Percentiles rank a stretch among this genome's conserved stretches.
These are phyloP conservation scores for Arthrobotrys sinensis DNA, from an alignment of 2,329 filamentous ascomycete species.

Conservation along the genomic window DNA sequence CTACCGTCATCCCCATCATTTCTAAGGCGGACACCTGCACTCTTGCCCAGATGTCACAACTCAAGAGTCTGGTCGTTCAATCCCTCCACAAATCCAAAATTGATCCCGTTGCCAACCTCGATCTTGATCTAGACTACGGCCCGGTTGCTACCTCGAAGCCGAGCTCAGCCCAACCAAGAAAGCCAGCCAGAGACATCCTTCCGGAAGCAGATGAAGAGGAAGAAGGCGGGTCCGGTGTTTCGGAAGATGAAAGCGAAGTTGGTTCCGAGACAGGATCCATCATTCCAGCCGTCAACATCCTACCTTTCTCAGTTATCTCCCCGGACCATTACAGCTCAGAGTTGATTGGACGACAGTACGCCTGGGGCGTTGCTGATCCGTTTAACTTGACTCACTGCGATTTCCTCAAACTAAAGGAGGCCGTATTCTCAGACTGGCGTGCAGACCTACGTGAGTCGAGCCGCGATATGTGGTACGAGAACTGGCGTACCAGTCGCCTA, in stretches of 20 bases:
- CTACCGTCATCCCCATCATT: slow-evolving; percentile 93
- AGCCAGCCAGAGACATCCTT: slow-evolving; percentile 54
- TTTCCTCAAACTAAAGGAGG: slow-evolving; percentile 89
- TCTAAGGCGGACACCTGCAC: slow-evolving; percentile 98
- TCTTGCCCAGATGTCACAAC: slow-evolving; percentile 89
- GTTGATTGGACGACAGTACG: slow-evolving; percentile 86
- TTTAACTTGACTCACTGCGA: slow-evolving; percentile 94
- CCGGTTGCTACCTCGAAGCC: slow-evolving; percentile 70
- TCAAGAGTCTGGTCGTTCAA: slow-evolving; percentile 92
- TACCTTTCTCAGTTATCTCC: slow-evolving; percentile 93
- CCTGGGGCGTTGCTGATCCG: slow-evolving; percentile 97
- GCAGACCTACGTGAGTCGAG: slow-evolving; percentile 90
- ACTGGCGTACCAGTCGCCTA: slow-evolving; percentile 78
- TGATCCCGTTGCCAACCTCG: slow-evolving; percentile 88
- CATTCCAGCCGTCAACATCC: slow-evolving; percentile 73
- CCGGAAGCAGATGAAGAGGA: slow-evolving; percentile 68
- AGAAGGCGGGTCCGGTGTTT: slow-evolving; percentile 57
- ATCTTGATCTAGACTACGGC: slow-evolving; percentile 80
- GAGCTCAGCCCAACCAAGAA: slow-evolving; percentile 65
- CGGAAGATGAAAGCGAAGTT: slow-evolving; percentile 62
- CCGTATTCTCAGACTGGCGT: slow-evolving; percentile 94
- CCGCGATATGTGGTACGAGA: slow-evolving; percentile 93
- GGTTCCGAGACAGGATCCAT: slow-evolving; percentile 64
- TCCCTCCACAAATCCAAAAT: slow-evolving; percentile 87
- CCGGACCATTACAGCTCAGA: slow-evolving; percentile 87